phyloP scores from a whole-genome alignment of 2,329 filamentous ascomycete genomes.

The Ceratocystiopsis sp. region DNA sequence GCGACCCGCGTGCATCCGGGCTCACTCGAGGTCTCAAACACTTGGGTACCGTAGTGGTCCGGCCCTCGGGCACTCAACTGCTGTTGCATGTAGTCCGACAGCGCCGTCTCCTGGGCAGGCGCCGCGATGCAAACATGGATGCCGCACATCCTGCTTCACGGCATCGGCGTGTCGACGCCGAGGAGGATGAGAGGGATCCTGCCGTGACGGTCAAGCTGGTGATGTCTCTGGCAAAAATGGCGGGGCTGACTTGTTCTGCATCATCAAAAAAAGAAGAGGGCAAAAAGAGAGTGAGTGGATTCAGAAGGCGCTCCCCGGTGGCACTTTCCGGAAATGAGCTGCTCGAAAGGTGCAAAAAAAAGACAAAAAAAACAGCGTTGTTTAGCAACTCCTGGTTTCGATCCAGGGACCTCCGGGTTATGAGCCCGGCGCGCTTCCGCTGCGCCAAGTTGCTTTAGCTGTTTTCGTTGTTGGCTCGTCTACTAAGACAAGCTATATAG shows the following conservation, averaged over 20 bases:
- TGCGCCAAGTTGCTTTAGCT: conserved; percentile 7
- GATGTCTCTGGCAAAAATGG: background rate
- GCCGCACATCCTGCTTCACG: conserved; percentile 34
- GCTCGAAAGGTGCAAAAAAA: background rate
- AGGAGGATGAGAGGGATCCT: no score
- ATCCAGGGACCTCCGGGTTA: conserved; percentile 9
- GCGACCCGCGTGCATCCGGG: no score
- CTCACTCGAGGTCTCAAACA: no score
- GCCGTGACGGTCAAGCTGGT: background rate
- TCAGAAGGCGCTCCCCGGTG: no score
- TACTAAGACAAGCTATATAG: no score
- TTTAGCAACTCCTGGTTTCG: conserved; percentile 8
- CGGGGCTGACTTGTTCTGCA: background rate
- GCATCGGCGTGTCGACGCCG: no score
- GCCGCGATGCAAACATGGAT: conserved; percentile 26
- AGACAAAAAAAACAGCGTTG: background rate
- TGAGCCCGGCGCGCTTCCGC: conserved; percentile 8
- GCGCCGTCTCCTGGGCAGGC: no score
- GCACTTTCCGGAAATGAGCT: no score
- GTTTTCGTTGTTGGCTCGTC: background rate
- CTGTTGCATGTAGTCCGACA: no score
- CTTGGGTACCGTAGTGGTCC: conserved; percentile 24
- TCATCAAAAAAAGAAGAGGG: background rate
- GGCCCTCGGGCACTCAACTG: conserved; percentile 28
- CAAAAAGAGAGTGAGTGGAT: background rate